Conservation (phyloP, 192 early-diverging fungal genomes). For the Jimgerdemannia lactiflua region DNA sequence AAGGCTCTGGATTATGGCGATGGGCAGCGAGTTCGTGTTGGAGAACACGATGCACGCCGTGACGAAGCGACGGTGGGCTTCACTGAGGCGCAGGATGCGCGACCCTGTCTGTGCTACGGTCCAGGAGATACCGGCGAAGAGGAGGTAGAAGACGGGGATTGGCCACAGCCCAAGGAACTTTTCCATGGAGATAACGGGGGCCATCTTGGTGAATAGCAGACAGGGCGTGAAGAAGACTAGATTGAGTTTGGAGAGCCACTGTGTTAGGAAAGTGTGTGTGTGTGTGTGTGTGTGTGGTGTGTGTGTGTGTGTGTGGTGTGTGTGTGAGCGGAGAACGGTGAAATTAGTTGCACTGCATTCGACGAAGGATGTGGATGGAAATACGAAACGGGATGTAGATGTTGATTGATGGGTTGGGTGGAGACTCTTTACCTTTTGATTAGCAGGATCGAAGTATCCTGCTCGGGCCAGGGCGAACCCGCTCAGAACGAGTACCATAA, state of each 20-base stretch:
- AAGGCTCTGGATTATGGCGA: slow-evolving; percentile 63
- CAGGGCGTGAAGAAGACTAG: slow-evolving; percentile 74
- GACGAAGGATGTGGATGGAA: neutral
- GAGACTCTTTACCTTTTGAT: slow-evolving; percentile 23
- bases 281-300: too few species aligned
- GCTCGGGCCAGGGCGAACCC: slow-evolving; percentile 22
- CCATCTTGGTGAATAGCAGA: slow-evolving; percentile 72
- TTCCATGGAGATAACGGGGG: slow-evolving; percentile 58
- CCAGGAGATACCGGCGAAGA: slow-evolving; percentile 33
- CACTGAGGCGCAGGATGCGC: slow-evolving; percentile 36
- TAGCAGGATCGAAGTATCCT: slow-evolving; percentile 26
- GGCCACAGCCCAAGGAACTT: slow-evolving; percentile 71
- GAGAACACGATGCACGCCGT: slow-evolving; percentile 63
- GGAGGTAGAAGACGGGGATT: slow-evolving; percentile 50
- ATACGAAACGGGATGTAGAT: neutral
- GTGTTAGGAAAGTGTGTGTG: neutral
- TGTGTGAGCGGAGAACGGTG: too few species aligned
- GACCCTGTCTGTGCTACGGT: slow-evolving; percentile 33
- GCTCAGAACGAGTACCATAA: slow-evolving; percentile 24
- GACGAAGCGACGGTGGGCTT: slow-evolving; percentile 58
- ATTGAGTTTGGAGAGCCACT: slow-evolving; percentile 59
- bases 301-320: too few species aligned
- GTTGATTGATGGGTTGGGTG: neutral
- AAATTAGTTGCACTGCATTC: too few species aligned
- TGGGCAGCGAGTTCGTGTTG: slow-evolving; percentile 73